Conservation (phyloP, 345 rosid genomes). For the Psidium guajava region DNA sequence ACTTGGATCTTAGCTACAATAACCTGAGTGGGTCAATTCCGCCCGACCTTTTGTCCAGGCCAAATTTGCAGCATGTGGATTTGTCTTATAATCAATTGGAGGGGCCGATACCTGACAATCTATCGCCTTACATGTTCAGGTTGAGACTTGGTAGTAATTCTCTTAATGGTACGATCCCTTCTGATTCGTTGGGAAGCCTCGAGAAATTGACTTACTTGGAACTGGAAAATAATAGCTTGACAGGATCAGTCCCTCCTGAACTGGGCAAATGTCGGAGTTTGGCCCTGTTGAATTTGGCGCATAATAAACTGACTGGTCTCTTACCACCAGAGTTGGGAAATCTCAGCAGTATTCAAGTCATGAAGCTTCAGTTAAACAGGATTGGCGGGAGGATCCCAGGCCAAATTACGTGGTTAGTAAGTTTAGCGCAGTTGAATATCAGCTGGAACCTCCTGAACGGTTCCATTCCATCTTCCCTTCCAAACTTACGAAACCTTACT, state of each 20-base stretch:
- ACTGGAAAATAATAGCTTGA: slow-evolving; percentile 51
- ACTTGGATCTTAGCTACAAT: slow-evolving; percentile 57
- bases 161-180: slow-evolving; percentile 26
- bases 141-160: slow-evolving; percentile 60
- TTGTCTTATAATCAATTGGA: slow-evolving; percentile 37
- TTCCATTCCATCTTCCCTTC: slow-evolving; percentile 40
- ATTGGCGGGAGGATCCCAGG: slow-evolving; percentile 45
- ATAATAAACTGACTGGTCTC: slow-evolving; percentile 30
- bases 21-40: slow-evolving; percentile 35
- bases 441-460: slow-evolving; percentile 57
- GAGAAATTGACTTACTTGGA: slow-evolving; percentile 45
- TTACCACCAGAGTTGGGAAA: slow-evolving; percentile 31
- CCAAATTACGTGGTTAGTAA: slow-evolving; percentile 10
- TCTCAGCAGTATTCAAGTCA: slow-evolving; percentile 37
- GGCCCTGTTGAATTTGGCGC: slow-evolving; percentile 49
- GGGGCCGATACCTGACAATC: slow-evolving; percentile 33
- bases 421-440: slow-evolving; percentile 27
- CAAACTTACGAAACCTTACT: slow-evolving; percentile 23
- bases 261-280: slow-evolving; percentile 30
- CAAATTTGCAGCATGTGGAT: slow-evolving; percentile 30
- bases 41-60: slow-evolving; percentile 22
- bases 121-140: slow-evolving; percentile 39
- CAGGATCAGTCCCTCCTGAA: slow-evolving; percentile 29
- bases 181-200: slow-evolving; percentile 11
- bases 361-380: slow-evolving; percentile 42